These are phyloP conservation scores for Lupinus albus DNA, from an alignment of 306 rosid species.

Conservation along the genomic window DNA sequence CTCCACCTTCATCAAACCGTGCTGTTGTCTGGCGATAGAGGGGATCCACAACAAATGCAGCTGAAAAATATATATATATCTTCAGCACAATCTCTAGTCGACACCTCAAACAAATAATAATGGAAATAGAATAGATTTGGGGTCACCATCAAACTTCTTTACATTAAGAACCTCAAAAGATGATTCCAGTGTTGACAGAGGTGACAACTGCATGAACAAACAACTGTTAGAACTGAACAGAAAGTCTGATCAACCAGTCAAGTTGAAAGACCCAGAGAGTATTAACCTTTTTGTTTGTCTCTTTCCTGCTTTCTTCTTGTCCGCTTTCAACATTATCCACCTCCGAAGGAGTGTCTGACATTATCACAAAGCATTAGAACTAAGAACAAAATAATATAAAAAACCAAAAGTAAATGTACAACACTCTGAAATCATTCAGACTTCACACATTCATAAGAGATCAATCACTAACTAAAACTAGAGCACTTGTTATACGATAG, in stretches of 20 bases:
- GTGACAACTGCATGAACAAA: slow-evolving; percentile 71
- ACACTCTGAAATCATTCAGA: slow-evolving; percentile 27
- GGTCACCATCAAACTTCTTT: slow-evolving; percentile 93
- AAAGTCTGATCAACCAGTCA: slow-evolving; percentile 27
- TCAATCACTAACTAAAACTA: slow-evolving; percentile 5
- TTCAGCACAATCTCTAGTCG: slow-evolving; percentile 39
- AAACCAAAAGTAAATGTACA: slow-evolving; percentile 30
- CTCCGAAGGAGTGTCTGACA: slow-evolving; percentile 49
- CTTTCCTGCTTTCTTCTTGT: slow-evolving; percentile 62
- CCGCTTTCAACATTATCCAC: slow-evolving; percentile 57
- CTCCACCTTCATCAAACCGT: slow-evolving; percentile 98
- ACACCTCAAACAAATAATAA: slow-evolving; percentile 34
- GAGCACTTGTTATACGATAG: slow-evolving; percentile 4
- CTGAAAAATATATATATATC: slow-evolving; percentile 56
- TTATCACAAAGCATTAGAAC: slow-evolving; percentile 39
- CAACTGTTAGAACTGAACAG: slow-evolving; percentile 38
- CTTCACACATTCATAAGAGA: slow-evolving; percentile 22
- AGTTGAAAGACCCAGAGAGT: slow-evolving; percentile 22
- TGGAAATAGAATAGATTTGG: slow-evolving; percentile 39
- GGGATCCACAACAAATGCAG: slow-evolving; percentile 94
- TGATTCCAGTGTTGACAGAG: slow-evolving; percentile 86
- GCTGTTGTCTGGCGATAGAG: slow-evolving; percentile 95
- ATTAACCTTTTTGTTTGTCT: slow-evolving; percentile 69
- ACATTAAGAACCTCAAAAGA: slow-evolving; percentile 85
- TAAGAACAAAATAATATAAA: slow-evolving; percentile 28